Conservation (phyloP, 306 rosid species). For the Prunus mongolica region DNA sequence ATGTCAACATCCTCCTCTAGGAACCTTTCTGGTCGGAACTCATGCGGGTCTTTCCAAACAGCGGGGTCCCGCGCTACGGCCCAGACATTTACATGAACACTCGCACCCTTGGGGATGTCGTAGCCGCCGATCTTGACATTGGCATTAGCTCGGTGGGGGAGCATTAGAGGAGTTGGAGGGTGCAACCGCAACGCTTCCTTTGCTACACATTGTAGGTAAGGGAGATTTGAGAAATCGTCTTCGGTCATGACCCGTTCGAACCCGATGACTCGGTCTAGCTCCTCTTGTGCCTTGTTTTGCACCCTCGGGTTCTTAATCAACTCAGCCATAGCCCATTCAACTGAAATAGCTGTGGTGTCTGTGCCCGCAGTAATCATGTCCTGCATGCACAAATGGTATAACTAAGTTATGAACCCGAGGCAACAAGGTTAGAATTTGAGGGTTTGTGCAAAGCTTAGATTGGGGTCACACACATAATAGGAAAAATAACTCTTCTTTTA, state of each 20-base stretch:
- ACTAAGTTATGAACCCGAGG: background rate
- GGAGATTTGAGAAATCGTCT: slow-evolving; percentile 60
- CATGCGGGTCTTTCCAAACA: slow-evolving; percentile 59
- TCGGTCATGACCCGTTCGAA: slow-evolving; percentile 14
- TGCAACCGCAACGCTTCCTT: slow-evolving; percentile 79
- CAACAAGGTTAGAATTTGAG: too few species aligned
- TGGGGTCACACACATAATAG: too few species aligned
- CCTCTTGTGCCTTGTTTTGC: slow-evolving; percentile 57
- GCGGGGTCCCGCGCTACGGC: slow-evolving; percentile 73
- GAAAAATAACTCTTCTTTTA: too few species aligned
- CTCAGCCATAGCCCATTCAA: background rate
- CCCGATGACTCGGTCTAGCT: slow-evolving; percentile 46
- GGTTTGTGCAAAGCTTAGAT: too few species aligned
- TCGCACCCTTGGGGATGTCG: slow-evolving; percentile 78
- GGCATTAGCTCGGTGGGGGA: slow-evolving; percentile 76
- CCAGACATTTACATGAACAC: slow-evolving; percentile 88
- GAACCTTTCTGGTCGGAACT: slow-evolving; percentile 80
- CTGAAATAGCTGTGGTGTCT: slow-evolving; percentile 29
- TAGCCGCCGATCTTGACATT: slow-evolving; percentile 79
- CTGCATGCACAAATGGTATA: slow-evolving; percentile 25
- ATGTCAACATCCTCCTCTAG: slow-evolving; percentile 87
- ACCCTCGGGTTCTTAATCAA: slow-evolving; percentile 4
- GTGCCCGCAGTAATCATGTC: slow-evolving; percentile 93
- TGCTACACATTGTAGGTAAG: slow-evolving; percentile 68
- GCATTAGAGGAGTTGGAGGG: slow-evolving; percentile 95